Evolutionary conservation across 768 basidiomycete genomes (phyloP), one percentile per base, ranked within the genome.

Genomic region (Tulasnella sp.): DNA sequence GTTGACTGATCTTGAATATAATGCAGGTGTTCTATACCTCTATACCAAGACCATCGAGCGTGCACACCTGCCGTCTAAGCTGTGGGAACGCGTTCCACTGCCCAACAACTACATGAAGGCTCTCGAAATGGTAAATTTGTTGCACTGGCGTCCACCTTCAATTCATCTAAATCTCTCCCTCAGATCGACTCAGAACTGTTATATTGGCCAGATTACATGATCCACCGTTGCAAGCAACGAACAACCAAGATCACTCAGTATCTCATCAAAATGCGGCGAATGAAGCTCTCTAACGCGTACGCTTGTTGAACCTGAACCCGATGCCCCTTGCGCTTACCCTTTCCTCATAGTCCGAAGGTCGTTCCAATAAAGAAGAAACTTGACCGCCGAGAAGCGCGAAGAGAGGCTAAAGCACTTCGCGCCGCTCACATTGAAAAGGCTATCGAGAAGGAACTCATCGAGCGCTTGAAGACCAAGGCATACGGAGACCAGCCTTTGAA

Each of bases 201-300:
- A n/a, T 94, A 98, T 82, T 99, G 97, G 97, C 97, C 97, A 4
- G 96, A 96, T 80, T 99, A 97, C 83, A 90, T 90, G 39, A 92
- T 96, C 74, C 97, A 98, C 86, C 99, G 98, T 85, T 99, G 97
- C 89, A 99, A 99, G 86, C 97, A 99, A 84, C 90, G 97, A 67
- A 88, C 98, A 38, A 99, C 97, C 14, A 99, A 99, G 86, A 98
- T 99, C 80, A 99, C 97, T 0, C 97, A 99, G 82, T 99, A 98
- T 82, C 89, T 99, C 79, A 98, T 99, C 83, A 96, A 97, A 86
- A 97, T 99, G 96, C 89, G 97, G 77, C 90, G 93, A 58, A 84
- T 97, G 78, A 93, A 93, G 79, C 86, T 96, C 76, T 90, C 91
- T 22, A 89, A 94, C 84, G 91, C 94, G 96, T 96, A 75, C 80